Percentiles rank a stretch among this genome's conserved stretches.
Conservation (phyloP, 2,329 filamentous ascomycete genomes). For the Penicillium sp. region DNA sequence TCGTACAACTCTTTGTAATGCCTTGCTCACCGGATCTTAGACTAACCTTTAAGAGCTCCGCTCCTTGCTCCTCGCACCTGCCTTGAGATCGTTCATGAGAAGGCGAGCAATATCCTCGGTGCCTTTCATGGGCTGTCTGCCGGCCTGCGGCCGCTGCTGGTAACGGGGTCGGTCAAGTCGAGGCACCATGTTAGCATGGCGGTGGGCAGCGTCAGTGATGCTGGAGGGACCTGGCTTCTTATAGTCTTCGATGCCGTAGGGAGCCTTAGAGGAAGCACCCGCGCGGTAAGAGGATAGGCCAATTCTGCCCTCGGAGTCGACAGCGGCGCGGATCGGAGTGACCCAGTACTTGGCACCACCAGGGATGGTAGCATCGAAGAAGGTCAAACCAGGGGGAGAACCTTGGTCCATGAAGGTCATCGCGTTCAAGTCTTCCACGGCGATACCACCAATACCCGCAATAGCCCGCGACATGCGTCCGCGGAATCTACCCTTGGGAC, state of each 20-base stretch:
- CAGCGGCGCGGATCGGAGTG: slow-evolving; percentile 50
- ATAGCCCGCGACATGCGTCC: slow-evolving; percentile 39
- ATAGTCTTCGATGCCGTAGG: slow-evolving; percentile 43
- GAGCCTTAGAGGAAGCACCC: slow-evolving; percentile 38
- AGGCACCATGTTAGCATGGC: slow-evolving; percentile 34
- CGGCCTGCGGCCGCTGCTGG: slow-evolving; percentile 24
- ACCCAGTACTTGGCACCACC: slow-evolving; percentile 60
- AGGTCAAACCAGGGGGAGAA: slow-evolving; percentile 47
- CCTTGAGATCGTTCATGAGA: slow-evolving; percentile 37
- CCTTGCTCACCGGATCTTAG: slow-evolving; percentile 11
- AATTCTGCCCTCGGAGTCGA: slow-evolving; percentile 52
- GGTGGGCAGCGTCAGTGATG: slow-evolving; percentile 34
- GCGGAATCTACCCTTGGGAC: slow-evolving; percentile 47
- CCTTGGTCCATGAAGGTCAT: slow-evolving; percentile 39
- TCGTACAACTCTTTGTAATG: slow-evolving; percentile 36
- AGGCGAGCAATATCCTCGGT: slow-evolving; percentile 39
- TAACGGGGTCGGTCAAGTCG: slow-evolving; percentile 34
- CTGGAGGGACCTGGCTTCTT: slow-evolving; percentile 33
- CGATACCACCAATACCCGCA: slow-evolving; percentile 48
- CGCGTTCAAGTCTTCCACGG: slow-evolving; percentile 43
- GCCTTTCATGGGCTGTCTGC: slow-evolving; percentile 18
- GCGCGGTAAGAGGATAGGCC: slow-evolving; percentile 42
- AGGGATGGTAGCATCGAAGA: slow-evolving; percentile 49
- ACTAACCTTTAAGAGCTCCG: not conserved
- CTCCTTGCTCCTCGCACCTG: slow-evolving; percentile 16